These are phyloP conservation scores for Arxiozyma slooffiae DNA, from an alignment of 1,139 yeast genomes.

Conservation along the genomic window DNA sequence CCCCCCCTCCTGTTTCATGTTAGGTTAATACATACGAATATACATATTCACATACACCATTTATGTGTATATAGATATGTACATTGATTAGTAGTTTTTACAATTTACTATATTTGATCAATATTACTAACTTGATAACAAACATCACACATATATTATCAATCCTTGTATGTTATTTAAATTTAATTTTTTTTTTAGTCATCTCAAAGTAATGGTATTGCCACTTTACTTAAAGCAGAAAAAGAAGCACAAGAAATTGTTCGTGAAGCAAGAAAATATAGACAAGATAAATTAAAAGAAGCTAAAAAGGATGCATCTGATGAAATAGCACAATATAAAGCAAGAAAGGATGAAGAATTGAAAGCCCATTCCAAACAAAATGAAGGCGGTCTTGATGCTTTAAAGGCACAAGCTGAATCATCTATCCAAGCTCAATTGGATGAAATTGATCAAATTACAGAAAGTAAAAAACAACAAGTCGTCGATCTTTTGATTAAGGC, in stretches of 20 bases:
- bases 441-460: conserved; percentile 53
- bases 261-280: conserved; percentile 64
- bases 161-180: neutral
- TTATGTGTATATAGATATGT: neutral
- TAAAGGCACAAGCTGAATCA: conserved; percentile 61
- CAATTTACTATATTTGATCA: too few relatives aligned
- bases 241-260: conserved; percentile 94
- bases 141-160: neutral
- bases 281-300: conserved; percentile 58
- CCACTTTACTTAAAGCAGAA: conserved; percentile 54
- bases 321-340: conserved; percentile 81
- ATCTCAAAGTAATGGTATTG: conserved; percentile 29
- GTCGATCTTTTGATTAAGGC: conserved; percentile 72
- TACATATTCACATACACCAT: too few relatives aligned
- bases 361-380: conserved; percentile 50
- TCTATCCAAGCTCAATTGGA: conserved; percentile 52
- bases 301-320: conserved; percentile 88
- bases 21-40: neutral
- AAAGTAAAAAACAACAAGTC: conserved; percentile 55
- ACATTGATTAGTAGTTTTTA: neutral
- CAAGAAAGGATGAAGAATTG: conserved; percentile 75
- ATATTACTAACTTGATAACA: neutral
- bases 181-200: neutral
- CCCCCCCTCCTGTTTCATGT: neutral
- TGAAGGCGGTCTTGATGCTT: conserved; percentile 37